Base-by-base conservation (phyloP, 2,329 filamentous ascomycete genomes). In the Penicillium sclerotiorum region DNA sequence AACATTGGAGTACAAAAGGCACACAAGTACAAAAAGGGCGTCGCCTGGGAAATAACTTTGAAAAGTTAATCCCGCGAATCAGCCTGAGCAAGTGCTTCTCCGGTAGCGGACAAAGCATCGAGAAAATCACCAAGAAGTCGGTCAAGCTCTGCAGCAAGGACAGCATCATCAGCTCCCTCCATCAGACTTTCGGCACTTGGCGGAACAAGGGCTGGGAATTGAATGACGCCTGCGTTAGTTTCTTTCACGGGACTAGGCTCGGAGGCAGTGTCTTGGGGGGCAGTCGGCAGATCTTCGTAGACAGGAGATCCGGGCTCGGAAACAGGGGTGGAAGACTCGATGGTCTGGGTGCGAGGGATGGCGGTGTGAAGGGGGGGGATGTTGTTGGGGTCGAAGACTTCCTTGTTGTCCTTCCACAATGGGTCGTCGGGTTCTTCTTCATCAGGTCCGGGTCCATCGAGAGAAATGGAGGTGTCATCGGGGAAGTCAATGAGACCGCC, bases 391-490 rank as follows among this genome's bases (percentile, higher is more conserved):
- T 53, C 35, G 22, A 55, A 35, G 11, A 55, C 40, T 12, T 50
- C 49, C 15, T 45, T 18, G 18, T 53, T 56, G 9, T 62, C 51
- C 8, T 56, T 57, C 66, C 63, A 63, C 32, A 39, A 17, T 2
- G 59, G 55, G 11, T 81, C 52, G 71, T 81, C 5, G 71, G 75
- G 13, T 60, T 83, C 17, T 73, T 83, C 42, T 79, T 84, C 53
- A 11, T 49, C 60, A 17, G 49, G 49, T 1, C 49, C 49, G 8
- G 48, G 48, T 28, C 80, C 54, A 71, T 80, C 48, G 0, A 84
- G 77, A 0, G 80, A 73, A 1, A 72, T 80, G 1, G 82, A 38
- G 12, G 2, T 81, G 49, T 76, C 78, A 23, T 83, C 77, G 72
- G 78, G 8, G 76, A 79, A 58, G 38, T 71, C 41, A 47, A 74